phyloP scores from a whole-genome alignment of 2,329 filamentous ascomycete species.

The Plectosphaerella plurivora region DNA sequence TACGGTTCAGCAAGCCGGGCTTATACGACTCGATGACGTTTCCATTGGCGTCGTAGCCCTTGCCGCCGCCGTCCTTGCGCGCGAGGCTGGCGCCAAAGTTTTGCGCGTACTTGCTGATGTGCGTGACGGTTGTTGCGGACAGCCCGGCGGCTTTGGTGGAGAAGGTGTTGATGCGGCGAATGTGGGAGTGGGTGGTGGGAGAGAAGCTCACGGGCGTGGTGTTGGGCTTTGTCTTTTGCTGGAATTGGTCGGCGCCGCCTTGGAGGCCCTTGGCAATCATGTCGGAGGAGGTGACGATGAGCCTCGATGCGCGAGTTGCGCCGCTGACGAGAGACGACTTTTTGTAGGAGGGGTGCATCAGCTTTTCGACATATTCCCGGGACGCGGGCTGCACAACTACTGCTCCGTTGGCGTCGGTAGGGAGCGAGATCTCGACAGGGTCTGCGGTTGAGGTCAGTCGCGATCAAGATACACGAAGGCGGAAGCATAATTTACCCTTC shows the following conservation, averaged over 20 bases:
- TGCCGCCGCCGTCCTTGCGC: slow-evolving; percentile 44
- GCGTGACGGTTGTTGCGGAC: slow-evolving; percentile 81
- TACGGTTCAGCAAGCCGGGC: slow-evolving; percentile 91
- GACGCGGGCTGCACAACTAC: slow-evolving; percentile 63
- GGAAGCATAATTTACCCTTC: slow-evolving; percentile 58
- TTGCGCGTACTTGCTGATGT: slow-evolving; percentile 79
- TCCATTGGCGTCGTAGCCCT: slow-evolving; percentile 67
- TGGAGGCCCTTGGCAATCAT: slow-evolving; percentile 75
- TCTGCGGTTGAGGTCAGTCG: slow-evolving; percentile 38
- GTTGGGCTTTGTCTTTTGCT: slow-evolving; percentile 72
- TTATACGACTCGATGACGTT: slow-evolving; percentile 66
- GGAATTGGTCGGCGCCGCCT: slow-evolving; percentile 74
- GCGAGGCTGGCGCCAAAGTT: slow-evolving; percentile 77
- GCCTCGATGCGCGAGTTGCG: slow-evolving; percentile 79
- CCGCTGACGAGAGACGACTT: slow-evolving; percentile 82
- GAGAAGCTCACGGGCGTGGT: slow-evolving; percentile 83
- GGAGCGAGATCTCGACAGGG: slow-evolving; percentile 75
- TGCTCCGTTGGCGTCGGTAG: slow-evolving; percentile 59
- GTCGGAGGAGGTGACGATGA: slow-evolving; percentile 84
- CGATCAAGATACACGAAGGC: background rate
- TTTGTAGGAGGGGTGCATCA: slow-evolving; percentile 86
- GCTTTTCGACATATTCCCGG: slow-evolving; percentile 68
- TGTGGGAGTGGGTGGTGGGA: slow-evolving; percentile 75
- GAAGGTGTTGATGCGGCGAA: slow-evolving; percentile 86
- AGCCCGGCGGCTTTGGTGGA: slow-evolving; percentile 74